A percentile compares a stretch with the other conserved stretches of the same genome.
These are phyloP conservation scores for Paulownia fortunei DNA, from an alignment of 257 asterid species.

Conservation along the genomic window DNA sequence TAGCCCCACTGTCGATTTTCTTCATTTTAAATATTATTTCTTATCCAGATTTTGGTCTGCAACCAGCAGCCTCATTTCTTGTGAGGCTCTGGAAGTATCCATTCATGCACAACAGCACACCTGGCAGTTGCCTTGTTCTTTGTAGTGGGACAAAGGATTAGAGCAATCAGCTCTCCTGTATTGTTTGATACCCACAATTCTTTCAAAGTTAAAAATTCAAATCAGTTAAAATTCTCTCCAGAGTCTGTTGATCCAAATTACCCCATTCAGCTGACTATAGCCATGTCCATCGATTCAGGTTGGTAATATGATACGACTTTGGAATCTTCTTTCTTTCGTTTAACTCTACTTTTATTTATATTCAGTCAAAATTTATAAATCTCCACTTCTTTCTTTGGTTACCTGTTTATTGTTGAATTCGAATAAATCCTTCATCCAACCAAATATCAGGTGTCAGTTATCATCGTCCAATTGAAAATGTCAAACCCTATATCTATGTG, in stretches of 20 bases:
- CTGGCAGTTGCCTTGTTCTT: background rate
- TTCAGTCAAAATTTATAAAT: no score
- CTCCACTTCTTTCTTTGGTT: background rate
- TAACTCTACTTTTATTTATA: no score
- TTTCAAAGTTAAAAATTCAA: background rate
- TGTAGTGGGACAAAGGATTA: background rate
- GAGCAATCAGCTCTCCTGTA: background rate
- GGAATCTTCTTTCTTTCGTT: no score
- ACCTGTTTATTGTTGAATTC: no score
- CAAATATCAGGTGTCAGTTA: no score
- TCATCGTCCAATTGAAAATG: background rate
- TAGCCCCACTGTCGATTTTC: background rate
- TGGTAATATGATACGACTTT: no score
- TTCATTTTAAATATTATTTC: background rate
- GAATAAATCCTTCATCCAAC: no score
- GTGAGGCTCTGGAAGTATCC: background rate
- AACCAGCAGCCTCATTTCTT: background rate
- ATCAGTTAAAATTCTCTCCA: background rate
- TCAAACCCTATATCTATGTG: background rate
- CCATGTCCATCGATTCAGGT: no score
- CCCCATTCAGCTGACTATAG: no score
- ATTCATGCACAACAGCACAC: background rate
- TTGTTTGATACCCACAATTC: background rate
- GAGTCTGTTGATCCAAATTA: background rate
- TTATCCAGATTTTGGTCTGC: background rate